Evolutionary conservation across 176 grass and related monocot genomes (phyloP), one percentile per base, ranked within the genome.

Genomic region (Oryza longistaminata): DNA sequence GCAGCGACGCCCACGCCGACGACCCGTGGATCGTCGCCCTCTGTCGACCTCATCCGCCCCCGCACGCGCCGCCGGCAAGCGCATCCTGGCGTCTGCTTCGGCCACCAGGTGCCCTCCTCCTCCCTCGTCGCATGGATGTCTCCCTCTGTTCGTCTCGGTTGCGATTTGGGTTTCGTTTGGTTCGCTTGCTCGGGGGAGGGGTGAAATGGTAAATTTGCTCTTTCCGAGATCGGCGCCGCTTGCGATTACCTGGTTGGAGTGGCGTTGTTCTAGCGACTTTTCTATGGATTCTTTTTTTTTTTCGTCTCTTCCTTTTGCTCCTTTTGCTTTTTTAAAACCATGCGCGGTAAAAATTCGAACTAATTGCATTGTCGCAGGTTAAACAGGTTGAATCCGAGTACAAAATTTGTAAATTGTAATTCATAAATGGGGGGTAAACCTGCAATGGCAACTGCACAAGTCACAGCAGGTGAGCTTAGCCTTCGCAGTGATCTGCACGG

Each of bases 31-130:
- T 98, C 85, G 26, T 82, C 31, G 80, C 83, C 7, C 95, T 98
- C 81, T n/a, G 68, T 92, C 64, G 80, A 73, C 53, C 73, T 98
- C 79, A 67, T 98, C 85, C 74, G 64, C 9, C 78, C 76, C 29
- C 62, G 39, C 76, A 79, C 77, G 80, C 89, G 80, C 89, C 72
- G 82, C 70, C 53, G 86, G 89, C 33, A 98, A 95, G 85, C 88
- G 92, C 79, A 3, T 95, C 85, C 93, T 98, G 95, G 95, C 85
- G 71, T 98, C 81, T 98, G 95, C 91, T 98, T 98, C 85, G 95
- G 95, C 16, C 95, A 98, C 81, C 95, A 98, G 95, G 95, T 98
- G 66, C 19, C 42, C 9, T 2, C 42, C 42, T 6, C 42, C 9
- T 10, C 19, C 12, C 66, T 11, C 58, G 2, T 64, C n/a, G 19